Base-by-base conservation (phyloP, 805 yeast genomes). In the Candida stauntonica region DNA sequence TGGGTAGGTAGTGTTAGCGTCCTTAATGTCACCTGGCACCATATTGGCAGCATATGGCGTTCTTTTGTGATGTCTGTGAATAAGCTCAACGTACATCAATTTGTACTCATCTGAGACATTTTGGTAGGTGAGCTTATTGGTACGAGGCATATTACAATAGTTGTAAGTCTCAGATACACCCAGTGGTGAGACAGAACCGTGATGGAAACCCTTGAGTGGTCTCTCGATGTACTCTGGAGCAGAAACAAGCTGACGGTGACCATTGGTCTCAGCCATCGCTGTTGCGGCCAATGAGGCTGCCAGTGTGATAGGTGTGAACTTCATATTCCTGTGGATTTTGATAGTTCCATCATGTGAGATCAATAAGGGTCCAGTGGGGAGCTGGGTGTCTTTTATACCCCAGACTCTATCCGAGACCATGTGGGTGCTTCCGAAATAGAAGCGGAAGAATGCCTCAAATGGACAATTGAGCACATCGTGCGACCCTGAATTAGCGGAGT, bases 101-200 rank as follows among this genome's bases (percentile, higher is more conserved):
- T 50, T 51, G 39, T 60, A 66, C 5, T 47, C 49, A 19, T 50
- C 45, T 5, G 52, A 47, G 5, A 55, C 52, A 29, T 59, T 59
- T 21, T 52, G 59, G 15, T 62, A 57, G 12, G 60, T 52, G 29
- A 29, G 14, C 19, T 33, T 39, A 29, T 66, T 61, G n/a, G 54
- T 57, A 42, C 64, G 72, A 6, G 73, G 73, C 72, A 68, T 68
- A 46, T 61, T 61, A 46, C 73, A 68, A 48, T 65, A 68, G 55
- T 67, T 61, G 48, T 68, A 68, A 12, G 46, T 52, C 21, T 68
- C 67, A n/a, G 48, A 38, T 15, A 39, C 48, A 14, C 56, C 61
- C 12, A 37, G 12, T 18, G 49, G 50, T 11, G 50, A 44, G 4
- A 26, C 17, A 2, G 58, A 53, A 5, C 56, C 58, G 23, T 40